Evolutionary conservation across 352 stramenopile genomes (phyloP).

Genomic region (Globisporangium viniferum): DNA sequence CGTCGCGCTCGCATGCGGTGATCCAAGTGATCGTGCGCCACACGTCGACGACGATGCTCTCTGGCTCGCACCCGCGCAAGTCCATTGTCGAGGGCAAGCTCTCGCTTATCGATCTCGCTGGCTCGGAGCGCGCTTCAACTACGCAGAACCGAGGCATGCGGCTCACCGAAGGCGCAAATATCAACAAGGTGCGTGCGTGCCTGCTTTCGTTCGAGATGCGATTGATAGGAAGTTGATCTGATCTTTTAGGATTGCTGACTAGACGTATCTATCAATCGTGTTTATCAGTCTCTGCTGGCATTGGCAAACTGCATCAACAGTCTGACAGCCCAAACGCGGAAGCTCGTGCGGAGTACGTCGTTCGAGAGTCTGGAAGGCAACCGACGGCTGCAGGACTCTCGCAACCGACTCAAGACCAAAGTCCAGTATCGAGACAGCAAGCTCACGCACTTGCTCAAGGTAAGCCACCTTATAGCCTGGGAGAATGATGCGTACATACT

Average conservation of each 20-base stretch:
- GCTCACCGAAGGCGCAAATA: slow-evolving; percentile 59
- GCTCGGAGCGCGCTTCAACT: slow-evolving; percentile 71
- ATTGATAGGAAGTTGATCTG: background rate
- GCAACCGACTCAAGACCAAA: slow-evolving; percentile 24
- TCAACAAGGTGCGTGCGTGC: slow-evolving; percentile 43
- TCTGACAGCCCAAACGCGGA: slow-evolving; percentile 39
- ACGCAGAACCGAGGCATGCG: slow-evolving; percentile 73
- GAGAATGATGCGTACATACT: background rate
- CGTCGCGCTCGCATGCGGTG: slow-evolving; percentile 80
- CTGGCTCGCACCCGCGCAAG: slow-evolving; percentile 40
- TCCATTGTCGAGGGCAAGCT: slow-evolving; percentile 73
- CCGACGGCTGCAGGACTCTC: slow-evolving; percentile 26
- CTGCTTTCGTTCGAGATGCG: background rate
- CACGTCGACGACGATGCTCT: slow-evolving; percentile 48
- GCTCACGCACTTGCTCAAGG: slow-evolving; percentile 84
- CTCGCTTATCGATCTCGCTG: slow-evolving; percentile 82
- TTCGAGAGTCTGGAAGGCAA: slow-evolving; percentile 27
- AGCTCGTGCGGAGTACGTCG: slow-evolving; percentile 27
- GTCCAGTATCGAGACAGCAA: slow-evolving; percentile 88
- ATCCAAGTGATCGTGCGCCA: slow-evolving; percentile 72
- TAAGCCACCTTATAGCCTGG: slow-evolving; percentile 1
- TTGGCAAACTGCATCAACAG: slow-evolving; percentile 91
- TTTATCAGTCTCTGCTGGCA: slow-evolving; percentile 55
- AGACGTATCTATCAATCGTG: background rate
- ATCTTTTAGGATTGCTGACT: background rate